phyloP scores from a whole-genome alignment of 2,329 filamentous ascomycete genomes.

The Alternaria novae-zelandiae region DNA sequence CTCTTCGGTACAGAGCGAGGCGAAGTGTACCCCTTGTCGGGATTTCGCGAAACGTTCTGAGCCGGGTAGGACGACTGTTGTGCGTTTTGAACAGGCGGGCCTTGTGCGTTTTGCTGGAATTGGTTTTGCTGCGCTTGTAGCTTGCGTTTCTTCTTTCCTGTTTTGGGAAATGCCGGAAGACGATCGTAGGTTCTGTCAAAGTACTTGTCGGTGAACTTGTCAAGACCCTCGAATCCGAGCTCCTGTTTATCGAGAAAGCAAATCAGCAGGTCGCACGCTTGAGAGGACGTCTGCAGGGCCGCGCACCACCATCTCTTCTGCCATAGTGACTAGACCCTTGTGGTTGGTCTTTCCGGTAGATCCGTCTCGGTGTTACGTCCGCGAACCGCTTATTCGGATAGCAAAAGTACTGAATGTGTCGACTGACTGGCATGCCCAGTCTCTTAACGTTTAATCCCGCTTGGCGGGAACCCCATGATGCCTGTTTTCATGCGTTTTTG shows the following conservation, averaged over 20 bases:
- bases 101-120: not conserved
- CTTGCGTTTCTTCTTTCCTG: constrained; percentile 14
- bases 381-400: not conserved
- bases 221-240: constrained; percentile 45
- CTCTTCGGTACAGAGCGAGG: not conserved
- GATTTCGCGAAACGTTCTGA: not conserved
- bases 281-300: not conserved
- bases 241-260: constrained; percentile 29
- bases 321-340: constrained; percentile 21
- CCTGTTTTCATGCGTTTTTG: constrained; percentile 7
- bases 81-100: not conserved
- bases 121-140: constrained; percentile 13
- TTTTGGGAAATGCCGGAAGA: constrained; percentile 16
- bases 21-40: constrained; percentile 13
- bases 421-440: not conserved
- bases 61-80: not conserved
- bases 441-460: not conserved
- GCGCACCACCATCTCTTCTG: constrained; percentile 36
- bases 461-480: constrained; percentile 2
- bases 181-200: constrained; percentile 36
- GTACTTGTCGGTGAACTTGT: constrained; percentile 37
- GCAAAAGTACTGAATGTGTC: not conserved
- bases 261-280: constrained; percentile 14
- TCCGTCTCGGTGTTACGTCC: constrained; percentile 17
- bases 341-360: constrained; percentile 19